Percentiles rank a stretch among this genome's conserved stretches.
Conservation (phyloP, 345 rosid genomes). For the Rubroshorea leprosula region DNA sequence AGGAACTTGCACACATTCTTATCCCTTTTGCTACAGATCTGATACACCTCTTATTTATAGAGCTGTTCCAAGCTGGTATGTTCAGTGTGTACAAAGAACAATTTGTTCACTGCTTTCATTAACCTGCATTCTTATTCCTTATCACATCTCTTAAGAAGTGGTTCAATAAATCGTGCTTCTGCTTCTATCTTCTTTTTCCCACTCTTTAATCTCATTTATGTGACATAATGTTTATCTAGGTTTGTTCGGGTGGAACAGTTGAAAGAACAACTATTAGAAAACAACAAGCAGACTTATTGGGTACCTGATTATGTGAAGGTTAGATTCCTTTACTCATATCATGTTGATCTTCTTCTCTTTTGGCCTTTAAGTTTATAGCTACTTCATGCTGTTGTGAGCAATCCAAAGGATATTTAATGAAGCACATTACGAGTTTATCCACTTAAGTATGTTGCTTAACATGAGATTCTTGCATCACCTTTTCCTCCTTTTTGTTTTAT, state of each 20-base stretch:
- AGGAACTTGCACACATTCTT: constrained; percentile 76
- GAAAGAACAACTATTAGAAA: constrained; percentile 75
- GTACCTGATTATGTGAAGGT: constrained; percentile 99
- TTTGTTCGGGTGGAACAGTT: constrained; percentile 83
- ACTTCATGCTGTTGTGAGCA: not conserved
- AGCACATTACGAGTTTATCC: not conserved
- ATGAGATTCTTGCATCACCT: not conserved
- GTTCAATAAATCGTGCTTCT: not conserved
- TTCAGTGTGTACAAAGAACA: constrained; percentile 2
- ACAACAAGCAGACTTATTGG: constrained; percentile 85
- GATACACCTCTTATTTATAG: constrained; percentile 91
- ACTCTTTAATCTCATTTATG: constrained; percentile 1
- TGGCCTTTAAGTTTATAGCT: not conserved
- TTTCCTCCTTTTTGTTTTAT: not conserved
- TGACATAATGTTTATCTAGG: constrained; percentile 34
- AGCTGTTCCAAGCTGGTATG: constrained; percentile 96
- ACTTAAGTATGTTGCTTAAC: not conserved
- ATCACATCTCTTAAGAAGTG: not conserved
- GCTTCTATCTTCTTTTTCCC: not conserved
- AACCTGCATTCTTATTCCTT: not conserved
- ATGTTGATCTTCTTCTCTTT: not conserved
- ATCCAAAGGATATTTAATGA: no score
- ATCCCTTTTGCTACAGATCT: constrained; percentile 94
- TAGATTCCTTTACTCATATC: constrained; percentile 13
- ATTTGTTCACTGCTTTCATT: not conserved